phyloP scores from a whole-genome alignment of 148 eudicot species.

The Camellia japonica region DNA sequence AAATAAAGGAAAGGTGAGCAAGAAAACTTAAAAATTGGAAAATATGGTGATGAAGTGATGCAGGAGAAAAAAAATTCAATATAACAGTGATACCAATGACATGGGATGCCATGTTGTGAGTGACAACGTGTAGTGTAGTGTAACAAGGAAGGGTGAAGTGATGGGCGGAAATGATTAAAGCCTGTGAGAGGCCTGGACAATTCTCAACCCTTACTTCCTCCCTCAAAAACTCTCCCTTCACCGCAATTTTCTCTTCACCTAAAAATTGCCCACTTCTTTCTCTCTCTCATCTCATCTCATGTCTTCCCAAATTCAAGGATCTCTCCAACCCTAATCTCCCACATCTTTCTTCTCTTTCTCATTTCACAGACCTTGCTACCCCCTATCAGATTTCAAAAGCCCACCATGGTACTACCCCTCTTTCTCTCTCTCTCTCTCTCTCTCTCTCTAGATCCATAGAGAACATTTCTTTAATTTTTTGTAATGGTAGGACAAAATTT shows the following conservation, averaged over 20 bases:
- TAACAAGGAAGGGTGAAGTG: not conserved
- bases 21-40: no score
- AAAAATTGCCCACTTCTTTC: conserved; percentile 21
- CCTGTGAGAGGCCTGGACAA: not conserved
- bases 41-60: no score
- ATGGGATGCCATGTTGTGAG: not conserved
- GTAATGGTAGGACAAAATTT: not conserved
- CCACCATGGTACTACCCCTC: conserved; percentile 24
- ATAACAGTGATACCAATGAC: not conserved
- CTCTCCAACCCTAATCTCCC: conserved; percentile 13
- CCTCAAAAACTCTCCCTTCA: conserved; percentile 16
- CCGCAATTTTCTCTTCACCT: conserved; percentile 39
- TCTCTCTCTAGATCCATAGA: not conserved
- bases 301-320: conserved; percentile 42
- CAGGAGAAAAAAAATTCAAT: no score
- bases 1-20: no score
- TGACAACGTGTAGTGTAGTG: not conserved
- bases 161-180: conserved; percentile 30
- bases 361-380: conserved; percentile 3
- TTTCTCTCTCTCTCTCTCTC: not conserved
- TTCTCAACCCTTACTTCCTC: conserved; percentile 15
- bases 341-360: conserved; percentile 13
- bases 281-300: not conserved
- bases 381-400: not conserved
- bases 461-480: not conserved